Evolutionary conservation across 2,329 filamentous ascomycete genomes (phyloP).

Genomic region (Paramyrothecium roridum): DNA sequence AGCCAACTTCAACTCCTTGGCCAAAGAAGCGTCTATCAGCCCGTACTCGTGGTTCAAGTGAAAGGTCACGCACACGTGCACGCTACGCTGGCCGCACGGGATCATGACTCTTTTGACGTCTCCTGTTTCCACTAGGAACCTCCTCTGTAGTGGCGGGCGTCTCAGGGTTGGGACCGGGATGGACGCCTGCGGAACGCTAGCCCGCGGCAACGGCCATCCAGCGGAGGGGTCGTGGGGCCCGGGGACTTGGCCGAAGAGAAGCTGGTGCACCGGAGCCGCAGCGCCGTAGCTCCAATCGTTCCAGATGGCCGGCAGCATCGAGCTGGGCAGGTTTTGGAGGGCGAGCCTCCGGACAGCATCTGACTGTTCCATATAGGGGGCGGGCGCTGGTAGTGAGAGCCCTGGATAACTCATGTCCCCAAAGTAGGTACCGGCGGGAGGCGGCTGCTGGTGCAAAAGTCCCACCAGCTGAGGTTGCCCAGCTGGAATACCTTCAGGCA

Average conservation of each 20-base stretch:
- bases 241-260: background rate
- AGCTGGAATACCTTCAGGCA: background rate
- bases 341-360: background rate
- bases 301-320: background rate
- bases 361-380: background rate
- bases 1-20: background rate
- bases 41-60: background rate
- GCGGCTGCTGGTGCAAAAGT: background rate
- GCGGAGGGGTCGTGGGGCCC: background rate
- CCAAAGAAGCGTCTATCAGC: background rate
- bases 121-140: background rate
- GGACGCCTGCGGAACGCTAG: background rate
- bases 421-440: background rate
- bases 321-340: background rate
- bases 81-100: background rate
- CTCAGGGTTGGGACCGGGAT: background rate
- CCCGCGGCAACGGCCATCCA: background rate
- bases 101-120: background rate
- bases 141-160: background rate
- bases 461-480: background rate
- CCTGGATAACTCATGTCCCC: background rate
- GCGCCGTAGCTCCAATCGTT: background rate
- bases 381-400: background rate
- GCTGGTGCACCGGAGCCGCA: background rate
- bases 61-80: background rate